These are phyloP conservation scores for Vanrija sp. DNA, from an alignment of 1,284 basidiomycete species.

Conservation along the genomic window DNA sequence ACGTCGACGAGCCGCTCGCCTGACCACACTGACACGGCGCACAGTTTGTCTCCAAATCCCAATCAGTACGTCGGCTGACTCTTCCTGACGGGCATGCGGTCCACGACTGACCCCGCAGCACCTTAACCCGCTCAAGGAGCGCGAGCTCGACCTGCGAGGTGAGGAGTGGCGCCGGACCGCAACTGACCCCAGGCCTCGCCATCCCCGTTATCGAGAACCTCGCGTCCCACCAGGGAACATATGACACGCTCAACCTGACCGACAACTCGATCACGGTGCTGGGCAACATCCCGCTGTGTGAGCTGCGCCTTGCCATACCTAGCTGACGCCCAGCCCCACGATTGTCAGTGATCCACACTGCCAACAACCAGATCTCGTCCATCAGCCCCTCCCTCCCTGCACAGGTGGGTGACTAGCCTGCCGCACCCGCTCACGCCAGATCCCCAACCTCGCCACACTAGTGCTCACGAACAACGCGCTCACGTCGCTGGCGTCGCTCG, in stretches of 20 bases:
- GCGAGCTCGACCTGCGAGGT: conserved; percentile 93
- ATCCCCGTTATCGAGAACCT: conserved; percentile 99
- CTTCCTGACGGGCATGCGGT: too few species aligned
- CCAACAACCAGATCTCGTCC: conserved; percentile 87
- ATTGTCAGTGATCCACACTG: conserved; percentile 79
- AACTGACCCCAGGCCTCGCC: conserved; percentile 70
- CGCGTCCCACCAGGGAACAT: conserved; percentile 82
- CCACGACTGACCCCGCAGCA: conserved; percentile 42
- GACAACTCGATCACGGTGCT: conserved; percentile 90
- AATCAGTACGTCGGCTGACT: conserved; percentile 37
- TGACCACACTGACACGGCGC: neutral
- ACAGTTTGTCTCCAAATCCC: conserved; percentile 45
- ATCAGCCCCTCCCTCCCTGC: conserved; percentile 57
- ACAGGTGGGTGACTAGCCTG: conserved; percentile 29
- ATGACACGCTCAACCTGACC: conserved; percentile 73
- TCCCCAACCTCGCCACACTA: conserved; percentile 49
- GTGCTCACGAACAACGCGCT: conserved; percentile 47
- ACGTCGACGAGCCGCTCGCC: conserved; percentile 15
- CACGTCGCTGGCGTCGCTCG: conserved; percentile 80
- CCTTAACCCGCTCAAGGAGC: conserved; percentile 86
- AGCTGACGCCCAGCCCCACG: conserved; percentile 66
- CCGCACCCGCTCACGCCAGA: conserved; percentile 20
- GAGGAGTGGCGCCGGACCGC: conserved; percentile 28
- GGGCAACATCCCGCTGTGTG: conserved; percentile 79
- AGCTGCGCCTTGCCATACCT: conserved; percentile 9